Evolutionary conservation across 306 rosid genomes (phyloP), one percentile per base, ranked within the genome.

Genomic region (Cucurbita maxima): DNA sequence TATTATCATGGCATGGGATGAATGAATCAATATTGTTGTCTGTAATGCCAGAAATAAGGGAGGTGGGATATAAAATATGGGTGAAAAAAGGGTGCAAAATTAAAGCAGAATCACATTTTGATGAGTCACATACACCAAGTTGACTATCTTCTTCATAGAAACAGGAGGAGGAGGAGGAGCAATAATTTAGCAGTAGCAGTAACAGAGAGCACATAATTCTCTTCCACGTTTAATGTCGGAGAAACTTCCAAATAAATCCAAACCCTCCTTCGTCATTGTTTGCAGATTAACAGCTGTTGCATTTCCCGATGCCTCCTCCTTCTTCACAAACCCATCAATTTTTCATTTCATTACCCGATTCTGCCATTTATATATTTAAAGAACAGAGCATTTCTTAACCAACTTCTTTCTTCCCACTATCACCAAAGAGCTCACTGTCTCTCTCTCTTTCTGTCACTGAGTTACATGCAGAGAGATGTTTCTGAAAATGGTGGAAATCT

Each of bases 181-280:
- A 47, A 47, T 10, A 47, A 47, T 47, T 10, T 2, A 10, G 15
- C 4, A 47, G 15, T 47, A 47, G 56, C 61, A 72, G 50, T 0
- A 59, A 60, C 40, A 66, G 52, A 74, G 71, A 74, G 45, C 88
- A 86, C 87, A 68, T 68, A 68, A 91, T 89, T 91, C 92, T 88
- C 75, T 83, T 81, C 92, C 96, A 91, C 89, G 91, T 91, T 83
- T 86, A 72, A 76, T 91, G 97, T 91, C 88, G 91, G 90, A 84
- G 86, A 83, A 87, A 82, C 85, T 89, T 79, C 85, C 82, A 37
- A 85, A 83, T 84, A 84, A 82, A 60, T 83, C 88, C 96, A 91
- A 89, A 86, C 69, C 82, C 69, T 58, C 80, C 79, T 79, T 83
- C 55, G 84, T 83, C 85, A 84, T 79, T 84, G 80, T 58, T 56